Evolutionary conservation across 371 early-diverging fungal species (phyloP), one percentile per base, ranked within the genome.

Genomic region (Synchytrium microbalum): DNA sequence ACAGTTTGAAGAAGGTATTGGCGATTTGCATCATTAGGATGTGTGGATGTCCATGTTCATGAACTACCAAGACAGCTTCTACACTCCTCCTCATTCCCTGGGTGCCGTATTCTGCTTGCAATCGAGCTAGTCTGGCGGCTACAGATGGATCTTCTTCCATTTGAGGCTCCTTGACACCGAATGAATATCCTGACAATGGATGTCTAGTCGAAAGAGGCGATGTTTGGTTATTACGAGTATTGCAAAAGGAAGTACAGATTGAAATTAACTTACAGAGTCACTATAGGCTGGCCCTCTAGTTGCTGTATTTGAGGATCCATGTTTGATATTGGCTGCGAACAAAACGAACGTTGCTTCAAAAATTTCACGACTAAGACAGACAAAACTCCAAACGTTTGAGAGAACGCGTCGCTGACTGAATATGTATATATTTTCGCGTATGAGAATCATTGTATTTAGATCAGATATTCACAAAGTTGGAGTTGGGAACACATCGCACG

Each of bases 21-120:
- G 84, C 88, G 63, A 86, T 86, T 67, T 88, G 87, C 31, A 91
- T 65, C 84, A 90, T 81, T 19, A 91, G 74, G 8, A 91, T 86
- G 62, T 90, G 90, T 10, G 92, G 91, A 75, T 89, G 89, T 54
- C 84, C 83, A 67, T 90, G 88, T 64, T 88, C 88, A 73, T 91
- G 90, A 25, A 89, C 88, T 0, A 90, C 79, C 23, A 91, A 67
- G 0, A 89, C 85, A 3, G 81, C 92, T 70, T 89, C 90, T 3
- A 90, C 91, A 0, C 86, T 82, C 5, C 73, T 65, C 57, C 89
- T 76, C 82, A 85, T 85, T 26, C 92, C 92, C 29, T 79, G 75
- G 24, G 69, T 69, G 23, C 81, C 81, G 68, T 84, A 90, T 54
- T 90, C 88, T 58, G 73, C 66, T 70, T 85, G 79, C 62, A 89